Conservation (phyloP, 306 rosid species). For the Pterocarpus macrocarpus region DNA sequence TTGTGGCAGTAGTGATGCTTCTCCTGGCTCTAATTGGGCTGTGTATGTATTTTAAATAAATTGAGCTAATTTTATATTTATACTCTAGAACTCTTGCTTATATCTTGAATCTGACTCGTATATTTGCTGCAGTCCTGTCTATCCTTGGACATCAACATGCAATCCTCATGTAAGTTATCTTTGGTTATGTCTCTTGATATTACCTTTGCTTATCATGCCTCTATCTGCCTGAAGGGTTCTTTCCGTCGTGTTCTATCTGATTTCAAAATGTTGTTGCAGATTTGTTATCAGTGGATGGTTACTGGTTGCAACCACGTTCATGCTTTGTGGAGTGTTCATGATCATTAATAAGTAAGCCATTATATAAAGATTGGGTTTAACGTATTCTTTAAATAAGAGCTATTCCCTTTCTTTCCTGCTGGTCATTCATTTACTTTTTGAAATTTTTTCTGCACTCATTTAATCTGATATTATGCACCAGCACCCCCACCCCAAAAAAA, state of each 20-base stretch:
- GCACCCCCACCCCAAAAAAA: neutral
- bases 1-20: constrained; percentile 87
- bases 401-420: neutral
- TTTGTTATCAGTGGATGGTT: constrained; percentile 94
- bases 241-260: constrained; percentile 45
- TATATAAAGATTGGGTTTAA: constrained; percentile 18
- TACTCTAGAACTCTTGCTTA: constrained; percentile 11
- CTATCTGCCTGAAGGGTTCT: constrained; percentile 2
- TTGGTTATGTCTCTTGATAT: constrained; percentile 26
- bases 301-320: constrained; percentile 83
- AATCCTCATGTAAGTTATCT: constrained; percentile 75
- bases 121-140: constrained; percentile 71
- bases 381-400: neutral
- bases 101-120: constrained; percentile 34
- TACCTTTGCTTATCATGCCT: constrained; percentile 29
- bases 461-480: neutral
- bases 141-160: constrained; percentile 89
- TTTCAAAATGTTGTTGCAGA: constrained; percentile 63
- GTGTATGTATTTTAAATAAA: constrained; percentile 57
- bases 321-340: constrained; percentile 90
- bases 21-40: constrained; percentile 84
- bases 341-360: constrained; percentile 84
- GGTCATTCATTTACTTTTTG: constrained; percentile 3
- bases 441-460: constrained; percentile 4
- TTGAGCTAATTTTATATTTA: constrained; percentile 13